These are phyloP conservation scores for Ophiostoma sp. DNA, from an alignment of 2,329 filamentous ascomycete species.

Conservation along the genomic window DNA sequence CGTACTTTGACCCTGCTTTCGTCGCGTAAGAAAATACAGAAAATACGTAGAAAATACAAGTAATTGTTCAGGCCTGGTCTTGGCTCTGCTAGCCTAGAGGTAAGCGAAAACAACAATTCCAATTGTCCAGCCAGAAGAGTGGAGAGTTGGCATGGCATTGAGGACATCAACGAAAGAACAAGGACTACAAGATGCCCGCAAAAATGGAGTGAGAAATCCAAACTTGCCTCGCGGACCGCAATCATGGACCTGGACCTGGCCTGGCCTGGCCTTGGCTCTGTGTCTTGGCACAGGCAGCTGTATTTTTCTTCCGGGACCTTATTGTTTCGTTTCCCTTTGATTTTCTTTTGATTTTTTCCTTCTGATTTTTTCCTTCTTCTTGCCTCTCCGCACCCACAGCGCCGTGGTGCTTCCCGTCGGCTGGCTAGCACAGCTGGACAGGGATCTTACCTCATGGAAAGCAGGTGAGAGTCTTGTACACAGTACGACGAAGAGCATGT, in stretches of 20 bases:
- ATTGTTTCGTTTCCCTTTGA: background rate
- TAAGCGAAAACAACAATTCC: background rate
- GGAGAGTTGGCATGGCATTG: no score
- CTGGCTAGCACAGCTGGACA: slow-evolving; percentile 8
- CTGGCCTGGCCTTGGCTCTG: background rate
- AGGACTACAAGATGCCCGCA: background rate
- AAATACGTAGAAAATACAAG: background rate
- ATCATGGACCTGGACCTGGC: background rate
- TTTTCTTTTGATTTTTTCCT: background rate
- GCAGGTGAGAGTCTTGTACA: background rate
- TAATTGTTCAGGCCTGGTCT: background rate
- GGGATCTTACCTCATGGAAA: background rate
- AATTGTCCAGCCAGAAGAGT: background rate
- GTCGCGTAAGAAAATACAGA: background rate
- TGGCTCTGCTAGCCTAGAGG: background rate
- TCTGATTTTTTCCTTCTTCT: background rate
- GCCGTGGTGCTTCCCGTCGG: background rate
- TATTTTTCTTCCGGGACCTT: background rate
- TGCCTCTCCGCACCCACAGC: background rate
- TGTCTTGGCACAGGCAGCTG: slow-evolving; percentile 1
- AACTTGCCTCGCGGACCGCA: background rate
- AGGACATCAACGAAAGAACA: background rate
- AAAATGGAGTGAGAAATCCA: background rate
- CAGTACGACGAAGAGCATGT: background rate
- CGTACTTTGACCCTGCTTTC: background rate